Conservation (phyloP, 1,284 basidiomycete species). For the Chondrostereum purpureum region DNA sequence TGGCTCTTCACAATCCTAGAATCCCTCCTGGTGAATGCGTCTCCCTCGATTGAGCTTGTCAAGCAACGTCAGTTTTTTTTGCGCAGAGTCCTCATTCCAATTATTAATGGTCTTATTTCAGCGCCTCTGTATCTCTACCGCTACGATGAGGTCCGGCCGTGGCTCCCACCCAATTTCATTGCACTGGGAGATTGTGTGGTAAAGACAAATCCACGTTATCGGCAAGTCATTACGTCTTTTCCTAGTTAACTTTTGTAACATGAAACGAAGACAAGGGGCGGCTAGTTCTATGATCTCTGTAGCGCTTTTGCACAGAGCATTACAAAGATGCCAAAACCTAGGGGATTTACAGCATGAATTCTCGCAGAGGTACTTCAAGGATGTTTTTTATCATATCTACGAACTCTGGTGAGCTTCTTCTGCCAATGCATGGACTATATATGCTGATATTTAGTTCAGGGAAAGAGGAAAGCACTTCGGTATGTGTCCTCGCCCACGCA, state of each 20-base stretch:
- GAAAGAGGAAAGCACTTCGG: slow-evolving; percentile 2
- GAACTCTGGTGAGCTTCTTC: slow-evolving; percentile 5
- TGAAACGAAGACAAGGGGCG: too few relatives aligned
- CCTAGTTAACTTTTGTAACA: not conserved
- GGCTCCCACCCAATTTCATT: not conserved
- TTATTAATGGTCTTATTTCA: not conserved
- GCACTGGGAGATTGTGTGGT: not conserved
- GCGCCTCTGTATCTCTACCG: not conserved
- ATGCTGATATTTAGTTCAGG: too few relatives aligned
- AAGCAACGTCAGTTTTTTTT: slow-evolving; percentile 8
- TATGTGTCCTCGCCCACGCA: not conserved
- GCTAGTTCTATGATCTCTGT: too few relatives aligned
- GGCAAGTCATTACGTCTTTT: not conserved
- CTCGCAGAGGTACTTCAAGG: not conserved
- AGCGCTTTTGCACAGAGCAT: too few relatives aligned
- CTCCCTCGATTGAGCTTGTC: slow-evolving; percentile 6
- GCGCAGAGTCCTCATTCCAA: not conserved
- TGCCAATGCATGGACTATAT: not conserved
- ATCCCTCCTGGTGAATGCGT: not conserved
- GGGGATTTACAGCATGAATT: too few relatives aligned
- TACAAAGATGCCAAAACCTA: too few relatives aligned
- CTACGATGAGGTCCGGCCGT: not conserved
- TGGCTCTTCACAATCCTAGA: not conserved
- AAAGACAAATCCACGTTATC: not conserved
- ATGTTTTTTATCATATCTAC: too few relatives aligned